These are phyloP conservation scores for Cyberlindnera petersonii DNA, from an alignment of 805 yeast genomes.

Conservation along the genomic window DNA sequence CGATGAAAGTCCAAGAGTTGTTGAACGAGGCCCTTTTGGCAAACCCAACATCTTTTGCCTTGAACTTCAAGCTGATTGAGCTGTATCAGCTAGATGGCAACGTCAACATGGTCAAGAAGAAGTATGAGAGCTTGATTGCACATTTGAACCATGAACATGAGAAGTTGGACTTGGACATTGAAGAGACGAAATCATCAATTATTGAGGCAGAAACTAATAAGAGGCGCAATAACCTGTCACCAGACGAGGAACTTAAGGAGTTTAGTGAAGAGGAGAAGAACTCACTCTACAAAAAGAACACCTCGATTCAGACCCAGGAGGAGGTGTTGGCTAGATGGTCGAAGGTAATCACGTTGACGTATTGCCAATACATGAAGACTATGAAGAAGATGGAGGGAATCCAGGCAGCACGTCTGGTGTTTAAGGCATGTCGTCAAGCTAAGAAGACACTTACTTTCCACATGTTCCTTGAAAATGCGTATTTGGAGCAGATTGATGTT, in stretches of 20 bases:
- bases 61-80: constrained; percentile 67
- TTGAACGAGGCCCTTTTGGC: constrained; percentile 52
- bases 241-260: background rate
- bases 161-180: constrained; percentile 13
- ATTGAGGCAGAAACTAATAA: too few relatives aligned
- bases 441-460: constrained; percentile 58
- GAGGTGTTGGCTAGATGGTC: constrained; percentile 18
- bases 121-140: constrained; percentile 48
- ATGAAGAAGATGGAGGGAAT: constrained; percentile 64
- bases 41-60: constrained; percentile 66
- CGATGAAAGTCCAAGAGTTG: constrained; percentile 35
- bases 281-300: constrained; percentile 11
- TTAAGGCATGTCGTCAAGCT: constrained; percentile 63
- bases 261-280: constrained; percentile 12
- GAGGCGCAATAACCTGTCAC: background rate
- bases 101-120: constrained; percentile 44
- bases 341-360: constrained; percentile 56
- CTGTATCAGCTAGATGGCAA: constrained; percentile 57
- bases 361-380: constrained; percentile 66
- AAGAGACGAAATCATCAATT: constrained; percentile 8
- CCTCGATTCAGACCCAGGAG: constrained; percentile 12
- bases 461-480: constrained; percentile 76
- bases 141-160: constrained; percentile 4
- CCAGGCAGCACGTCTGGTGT: constrained; percentile 67
- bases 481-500: constrained; percentile 69